These are phyloP conservation scores for Saccharomycopsis capsularis DNA, from an alignment of 805 yeast species.

Conservation along the genomic window DNA sequence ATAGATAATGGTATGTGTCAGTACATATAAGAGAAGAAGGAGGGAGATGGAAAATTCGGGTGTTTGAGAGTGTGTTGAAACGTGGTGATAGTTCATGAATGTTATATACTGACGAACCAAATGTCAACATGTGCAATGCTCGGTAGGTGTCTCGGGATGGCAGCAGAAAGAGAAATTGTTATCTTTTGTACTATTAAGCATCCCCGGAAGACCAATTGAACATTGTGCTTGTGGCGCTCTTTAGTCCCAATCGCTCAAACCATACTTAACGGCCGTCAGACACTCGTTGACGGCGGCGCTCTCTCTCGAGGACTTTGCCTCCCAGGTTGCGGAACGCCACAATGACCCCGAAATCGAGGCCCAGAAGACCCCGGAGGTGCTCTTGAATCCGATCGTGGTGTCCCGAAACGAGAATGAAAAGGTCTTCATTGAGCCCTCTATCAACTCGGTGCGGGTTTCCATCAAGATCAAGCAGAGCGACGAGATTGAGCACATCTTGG, in stretches of 20 bases:
- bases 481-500: slow-evolving; percentile 90
- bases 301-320: slow-evolving; percentile 87
- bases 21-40: too few species aligned
- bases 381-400: slow-evolving; percentile 82
- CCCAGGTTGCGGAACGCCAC: slow-evolving; percentile 94
- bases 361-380: slow-evolving; percentile 69
- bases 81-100: too few species aligned
- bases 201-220: too few species aligned
- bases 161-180: too few species aligned
- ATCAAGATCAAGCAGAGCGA: slow-evolving; percentile 95
- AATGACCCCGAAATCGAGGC: slow-evolving; percentile 95
- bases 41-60: too few species aligned
- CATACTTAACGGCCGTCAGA: slow-evolving; percentile 90
- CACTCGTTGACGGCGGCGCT: slow-evolving; percentile 89
- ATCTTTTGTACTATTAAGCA: too few species aligned
- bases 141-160: too few species aligned
- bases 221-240: too few species aligned
- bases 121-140: too few species aligned
- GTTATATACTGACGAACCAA: too few species aligned
- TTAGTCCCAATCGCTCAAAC: slow-evolving; percentile 94
- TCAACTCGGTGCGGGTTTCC: slow-evolving; percentile 85
- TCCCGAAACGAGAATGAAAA: slow-evolving; percentile 91
- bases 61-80: too few species aligned
- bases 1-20: too few species aligned
- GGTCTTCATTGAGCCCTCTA: slow-evolving; percentile 87